Evolutionary conservation across 345 rosid genomes (phyloP), one percentile per base, ranked within the genome.

Genomic region (Lumnitzera littorea): DNA sequence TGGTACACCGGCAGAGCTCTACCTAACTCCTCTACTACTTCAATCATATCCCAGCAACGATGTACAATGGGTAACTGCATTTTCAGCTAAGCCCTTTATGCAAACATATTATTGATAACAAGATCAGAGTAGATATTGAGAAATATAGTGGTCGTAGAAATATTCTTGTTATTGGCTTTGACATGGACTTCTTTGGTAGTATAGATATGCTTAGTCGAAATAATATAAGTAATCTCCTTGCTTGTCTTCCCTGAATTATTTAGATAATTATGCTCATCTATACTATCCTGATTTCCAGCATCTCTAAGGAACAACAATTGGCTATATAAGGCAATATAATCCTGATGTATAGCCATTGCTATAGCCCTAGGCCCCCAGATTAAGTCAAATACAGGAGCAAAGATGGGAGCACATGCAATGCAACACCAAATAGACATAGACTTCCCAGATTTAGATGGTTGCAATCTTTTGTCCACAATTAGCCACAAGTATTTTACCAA

Each of bases 401-500:
- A 68, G 57, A 81, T 74, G 68, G 46, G 75, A 62, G 79, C 67
- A 71, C 80, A 76, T 54, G 91, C 95, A 60, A 91, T 80, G 82
- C 95, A 87, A 55, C 69, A 72, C 98, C 98, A 91, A 68, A 67
- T 57, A n/a, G 68, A 69, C 59, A 55, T 64, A 67, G 87, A 52
- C 57, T 51, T 69, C 66, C 68, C 72, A 62, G 78, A 58, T 63
- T 72, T 70, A 23, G 65, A 80, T 24, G 12, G 83, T 81, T 29
- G 98, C 96, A 66, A 89, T 78, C 78, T 83, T 86, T 60, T 60
- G 79, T 63, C 98, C 98, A 61, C 74, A 73, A 64, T 74, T 78
- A 68, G 89, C 67, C 66, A 86, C 73, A 68, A 71, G 72, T 70
- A 89, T 70, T 69, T 78, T 68, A 65, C 62, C 65, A 64, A 89